Percentiles rank a stretch among this genome's conserved stretches.
phyloP scores from a whole-genome alignment of 257 asterid species.

The Solanum etuberosum region DNA sequence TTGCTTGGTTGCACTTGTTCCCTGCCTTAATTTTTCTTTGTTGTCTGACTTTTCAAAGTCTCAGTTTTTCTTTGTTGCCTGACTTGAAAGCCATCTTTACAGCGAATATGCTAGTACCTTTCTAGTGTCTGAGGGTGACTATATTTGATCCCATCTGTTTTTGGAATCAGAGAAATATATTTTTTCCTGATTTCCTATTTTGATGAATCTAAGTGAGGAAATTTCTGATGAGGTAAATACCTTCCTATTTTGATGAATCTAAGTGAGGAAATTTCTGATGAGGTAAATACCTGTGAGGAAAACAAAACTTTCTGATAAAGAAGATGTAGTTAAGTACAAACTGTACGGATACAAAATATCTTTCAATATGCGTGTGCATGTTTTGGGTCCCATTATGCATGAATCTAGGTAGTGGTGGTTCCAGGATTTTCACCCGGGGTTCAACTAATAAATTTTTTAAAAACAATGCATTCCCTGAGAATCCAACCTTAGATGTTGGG shows the following conservation, averaged over 20 bases:
- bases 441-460: not conserved
- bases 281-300: not conserved
- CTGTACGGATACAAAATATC: not conserved
- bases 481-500: not conserved
- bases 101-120: slow-evolving; percentile 13
- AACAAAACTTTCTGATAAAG: not conserved
- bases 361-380: not conserved
- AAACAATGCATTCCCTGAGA: not conserved
- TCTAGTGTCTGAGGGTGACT: slow-evolving; percentile 34
- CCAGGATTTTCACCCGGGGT: not conserved
- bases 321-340: not conserved
- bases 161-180: slow-evolving; percentile 2
- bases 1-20: not conserved
- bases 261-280: slow-evolving; percentile 8
- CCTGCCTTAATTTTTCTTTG: not conserved
- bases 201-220: slow-evolving; percentile 12
- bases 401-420: not conserved
- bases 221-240: not conserved
- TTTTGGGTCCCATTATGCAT: not conserved
- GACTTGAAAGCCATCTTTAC: slow-evolving; percentile 15
- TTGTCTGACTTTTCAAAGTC: not conserved
- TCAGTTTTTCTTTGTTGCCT: not conserved
- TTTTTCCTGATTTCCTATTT: not conserved
- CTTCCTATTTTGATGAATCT: not conserved
- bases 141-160: slow-evolving; percentile 9